phyloP scores from a whole-genome alignment of 192 early-diverging fungal species.

The Entomortierella beljakovae region DNA sequence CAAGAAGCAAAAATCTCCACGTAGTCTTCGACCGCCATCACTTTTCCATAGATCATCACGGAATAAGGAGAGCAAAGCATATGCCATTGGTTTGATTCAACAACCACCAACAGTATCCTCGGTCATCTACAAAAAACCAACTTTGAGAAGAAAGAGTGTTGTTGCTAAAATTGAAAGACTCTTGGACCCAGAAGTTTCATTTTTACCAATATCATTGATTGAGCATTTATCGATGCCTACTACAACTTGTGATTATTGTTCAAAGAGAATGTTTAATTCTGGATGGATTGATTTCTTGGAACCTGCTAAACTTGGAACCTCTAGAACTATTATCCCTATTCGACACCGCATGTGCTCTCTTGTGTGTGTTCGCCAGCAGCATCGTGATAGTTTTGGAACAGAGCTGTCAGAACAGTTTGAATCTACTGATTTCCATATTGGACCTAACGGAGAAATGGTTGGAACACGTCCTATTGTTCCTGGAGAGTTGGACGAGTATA shows the following conservation, averaged over 20 bases:
- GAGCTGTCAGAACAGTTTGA: constrained; percentile 45
- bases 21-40: constrained; percentile 8
- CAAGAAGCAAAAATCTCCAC: constrained; percentile 9
- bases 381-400: constrained; percentile 42
- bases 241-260: constrained; percentile 37
- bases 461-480: constrained; percentile 41
- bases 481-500: constrained; percentile 38
- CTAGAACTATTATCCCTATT: constrained; percentile 29
- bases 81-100: not conserved
- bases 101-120: constrained; percentile 5
- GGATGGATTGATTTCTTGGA: constrained; percentile 51
- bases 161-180: constrained; percentile 20
- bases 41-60: constrained; percentile 20
- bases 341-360: constrained; percentile 46
- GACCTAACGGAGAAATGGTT: constrained; percentile 40
- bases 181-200: constrained; percentile 31
- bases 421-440: constrained; percentile 38
- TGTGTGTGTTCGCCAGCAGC: constrained; percentile 34
- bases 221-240: constrained; percentile 16
- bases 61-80: not conserved
- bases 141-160: not conserved
- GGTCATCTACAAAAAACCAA: not conserved
- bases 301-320: constrained; percentile 32
- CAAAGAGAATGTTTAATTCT: constrained; percentile 40
- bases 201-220: constrained; percentile 27